A percentile compares a stretch with the other conserved stretches of the same genome.
Evolutionary conservation across 495 filamentous ascomycete genomes (phyloP).

Genomic region (Usnea hakonensis): DNA sequence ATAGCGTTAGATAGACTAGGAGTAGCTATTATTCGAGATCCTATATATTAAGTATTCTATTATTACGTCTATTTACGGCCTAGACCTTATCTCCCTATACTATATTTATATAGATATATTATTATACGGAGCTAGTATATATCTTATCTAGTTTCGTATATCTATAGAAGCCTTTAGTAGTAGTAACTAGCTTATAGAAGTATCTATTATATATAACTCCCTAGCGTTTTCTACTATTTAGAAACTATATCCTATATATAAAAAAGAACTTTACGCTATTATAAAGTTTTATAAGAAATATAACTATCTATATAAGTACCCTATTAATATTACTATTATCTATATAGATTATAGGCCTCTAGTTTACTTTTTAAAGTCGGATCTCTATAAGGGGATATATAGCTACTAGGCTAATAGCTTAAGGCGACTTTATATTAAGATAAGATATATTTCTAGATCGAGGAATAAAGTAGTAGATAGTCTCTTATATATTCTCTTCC

Average conservation of each 20-base stretch:
- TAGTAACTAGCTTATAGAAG: neutral
- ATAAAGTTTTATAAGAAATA: slow-evolving; percentile 4
- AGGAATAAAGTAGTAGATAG: neutral
- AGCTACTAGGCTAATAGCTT: neutral
- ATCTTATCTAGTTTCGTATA: neutral
- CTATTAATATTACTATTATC: neutral
- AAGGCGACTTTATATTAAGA: neutral
- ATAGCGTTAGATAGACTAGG: neutral
- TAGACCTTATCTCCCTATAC: neutral
- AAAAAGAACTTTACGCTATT: neutral
- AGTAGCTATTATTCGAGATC: slow-evolving; percentile 6
- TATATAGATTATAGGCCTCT: slow-evolving; percentile 6
- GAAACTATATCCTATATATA: slow-evolving; percentile 6
- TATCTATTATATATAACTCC: slow-evolving; percentile 4
- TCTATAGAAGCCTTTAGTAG: neutral
- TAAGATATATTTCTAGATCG: neutral
- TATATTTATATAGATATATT: slow-evolving; percentile 7
- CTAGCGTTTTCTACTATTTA: neutral
- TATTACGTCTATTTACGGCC: neutral
- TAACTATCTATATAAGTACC: slow-evolving; percentile 13
- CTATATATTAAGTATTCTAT: slow-evolving; percentile 11
- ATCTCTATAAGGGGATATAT: neutral
- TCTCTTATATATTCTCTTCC: neutral
- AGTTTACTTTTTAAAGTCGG: neutral
- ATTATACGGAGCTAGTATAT: neutral